phyloP scores from a whole-genome alignment of 176 grass and related monocot genomes.

The Paspalum notatum region DNA sequence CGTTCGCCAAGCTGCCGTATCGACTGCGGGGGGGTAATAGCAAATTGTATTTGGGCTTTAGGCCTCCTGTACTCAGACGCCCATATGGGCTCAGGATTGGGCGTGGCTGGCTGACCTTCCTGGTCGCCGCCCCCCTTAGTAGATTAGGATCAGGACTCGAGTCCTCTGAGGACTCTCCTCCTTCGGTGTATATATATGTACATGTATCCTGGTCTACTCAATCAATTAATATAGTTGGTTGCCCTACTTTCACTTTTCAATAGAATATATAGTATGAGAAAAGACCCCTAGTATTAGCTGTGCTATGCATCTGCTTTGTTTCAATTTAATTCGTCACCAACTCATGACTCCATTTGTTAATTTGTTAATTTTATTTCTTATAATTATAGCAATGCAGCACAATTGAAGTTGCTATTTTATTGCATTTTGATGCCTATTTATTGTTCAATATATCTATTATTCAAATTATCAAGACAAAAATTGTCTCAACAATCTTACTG shows the following conservation, averaged over 20 bases:
- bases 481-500: background rate
- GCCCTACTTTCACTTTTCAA: background rate
- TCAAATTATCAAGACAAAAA: background rate
- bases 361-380: constrained; percentile 17
- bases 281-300: background rate
- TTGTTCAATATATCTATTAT: constrained; percentile 4
- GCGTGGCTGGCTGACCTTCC: no score
- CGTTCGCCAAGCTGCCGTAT: no score
- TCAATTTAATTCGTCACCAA: background rate
- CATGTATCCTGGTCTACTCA: no score
- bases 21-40: no score
- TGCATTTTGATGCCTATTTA: background rate
- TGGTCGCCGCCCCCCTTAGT: no score
- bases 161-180: no score
- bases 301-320: constrained; percentile 21
- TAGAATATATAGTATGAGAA: constrained; percentile 21
- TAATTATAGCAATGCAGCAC: background rate
- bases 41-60: no score
- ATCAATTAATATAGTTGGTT: no score
- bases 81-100: no score
- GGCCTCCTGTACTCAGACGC: no score
- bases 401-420: constrained; percentile 24
- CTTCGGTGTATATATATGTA: no score
- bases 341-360: constrained; percentile 7
- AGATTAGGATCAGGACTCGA: no score